Percentiles rank a stretch among this genome's conserved stretches.
phyloP scores from a whole-genome alignment of 179 eudicot species.

The Amaranthus tricolor region DNA sequence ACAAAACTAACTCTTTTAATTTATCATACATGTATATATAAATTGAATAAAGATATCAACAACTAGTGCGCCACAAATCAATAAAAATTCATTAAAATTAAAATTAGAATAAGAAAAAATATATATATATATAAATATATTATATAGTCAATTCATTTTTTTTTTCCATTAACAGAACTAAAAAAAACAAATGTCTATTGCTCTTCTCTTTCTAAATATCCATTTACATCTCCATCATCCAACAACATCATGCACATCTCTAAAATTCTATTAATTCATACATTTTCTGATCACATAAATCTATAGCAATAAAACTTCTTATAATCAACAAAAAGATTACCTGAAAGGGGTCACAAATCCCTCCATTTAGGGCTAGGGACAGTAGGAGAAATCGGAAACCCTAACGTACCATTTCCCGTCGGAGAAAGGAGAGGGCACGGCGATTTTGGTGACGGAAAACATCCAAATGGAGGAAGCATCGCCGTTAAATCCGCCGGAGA shows the following conservation, averaged over 20 bases:
- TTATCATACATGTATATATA: no score
- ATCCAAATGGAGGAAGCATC: constrained; percentile 36
- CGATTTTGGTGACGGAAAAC: constrained; percentile 62
- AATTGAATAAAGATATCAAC: no score
- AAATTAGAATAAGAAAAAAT: neutral
- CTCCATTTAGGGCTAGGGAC: constrained; percentile 70
- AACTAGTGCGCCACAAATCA: neutral
- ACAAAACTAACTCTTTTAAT: neutral
- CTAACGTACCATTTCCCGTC: constrained; percentile 46
- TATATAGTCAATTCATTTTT: constrained; percentile 13
- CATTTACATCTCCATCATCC: constrained; percentile 22
- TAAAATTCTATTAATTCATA: constrained; percentile 3
- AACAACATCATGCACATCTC: constrained; percentile 3
- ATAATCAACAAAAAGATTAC: constrained; percentile 16
- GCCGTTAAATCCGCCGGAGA: neutral
- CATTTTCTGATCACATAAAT: constrained; percentile 1
- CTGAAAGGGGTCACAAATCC: constrained; percentile 18
- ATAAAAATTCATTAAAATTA: neutral
- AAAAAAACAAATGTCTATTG: neutral
- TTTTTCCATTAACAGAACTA: constrained; percentile 11
- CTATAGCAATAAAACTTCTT: neutral
- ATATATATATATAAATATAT: neutral
- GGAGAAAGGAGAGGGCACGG: constrained; percentile 52
- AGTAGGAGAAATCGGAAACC: constrained; percentile 65
- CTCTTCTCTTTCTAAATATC: neutral